Conservation (phyloP, 2,329 filamentous ascomycete species). For the Nemania sp. region DNA sequence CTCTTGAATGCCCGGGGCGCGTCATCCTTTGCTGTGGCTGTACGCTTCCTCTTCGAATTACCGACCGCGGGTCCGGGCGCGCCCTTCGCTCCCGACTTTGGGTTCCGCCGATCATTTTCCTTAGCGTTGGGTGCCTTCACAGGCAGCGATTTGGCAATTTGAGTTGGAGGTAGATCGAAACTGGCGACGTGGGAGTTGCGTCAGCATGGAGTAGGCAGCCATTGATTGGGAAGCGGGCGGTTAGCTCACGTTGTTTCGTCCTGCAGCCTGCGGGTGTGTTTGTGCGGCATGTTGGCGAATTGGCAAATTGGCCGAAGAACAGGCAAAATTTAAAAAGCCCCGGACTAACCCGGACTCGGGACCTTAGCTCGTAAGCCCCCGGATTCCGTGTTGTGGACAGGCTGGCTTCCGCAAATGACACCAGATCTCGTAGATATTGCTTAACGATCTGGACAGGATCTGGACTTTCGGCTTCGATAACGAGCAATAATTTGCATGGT, state of each 20-base stretch:
- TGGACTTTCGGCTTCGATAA: neutral
- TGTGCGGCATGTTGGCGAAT: conserved; percentile 77
- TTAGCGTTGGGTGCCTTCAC: conserved; percentile 43
- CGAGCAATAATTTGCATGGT: conserved; percentile 10
- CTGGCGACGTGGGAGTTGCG: conserved; percentile 37
- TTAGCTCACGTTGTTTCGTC: conserved; percentile 57
- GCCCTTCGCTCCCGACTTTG: conserved; percentile 29
- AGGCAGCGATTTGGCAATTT: conserved; percentile 56
- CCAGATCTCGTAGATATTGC: too few species aligned
- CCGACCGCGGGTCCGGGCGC: conserved; percentile 40
- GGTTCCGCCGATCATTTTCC: conserved; percentile 28
- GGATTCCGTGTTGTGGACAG: neutral
- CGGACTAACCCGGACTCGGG: too few species aligned
- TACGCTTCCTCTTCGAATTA: conserved; percentile 54
- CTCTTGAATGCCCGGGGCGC: conserved; percentile 86
- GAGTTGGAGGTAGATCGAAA: conserved; percentile 54
- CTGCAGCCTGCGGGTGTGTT: conserved; percentile 71
- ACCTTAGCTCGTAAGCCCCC: neutral
- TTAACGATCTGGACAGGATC: too few species aligned
- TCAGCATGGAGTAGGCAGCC: conserved; percentile 29
- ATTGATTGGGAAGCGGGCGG: neutral
- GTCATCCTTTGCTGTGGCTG: conserved; percentile 63
- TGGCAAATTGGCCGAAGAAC: neutral
- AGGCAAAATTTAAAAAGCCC: too few species aligned
- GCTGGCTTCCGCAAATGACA: too few species aligned